phyloP scores from a whole-genome alignment of 352 stramenopile species.

The Saprolegnia parasitica region DNA sequence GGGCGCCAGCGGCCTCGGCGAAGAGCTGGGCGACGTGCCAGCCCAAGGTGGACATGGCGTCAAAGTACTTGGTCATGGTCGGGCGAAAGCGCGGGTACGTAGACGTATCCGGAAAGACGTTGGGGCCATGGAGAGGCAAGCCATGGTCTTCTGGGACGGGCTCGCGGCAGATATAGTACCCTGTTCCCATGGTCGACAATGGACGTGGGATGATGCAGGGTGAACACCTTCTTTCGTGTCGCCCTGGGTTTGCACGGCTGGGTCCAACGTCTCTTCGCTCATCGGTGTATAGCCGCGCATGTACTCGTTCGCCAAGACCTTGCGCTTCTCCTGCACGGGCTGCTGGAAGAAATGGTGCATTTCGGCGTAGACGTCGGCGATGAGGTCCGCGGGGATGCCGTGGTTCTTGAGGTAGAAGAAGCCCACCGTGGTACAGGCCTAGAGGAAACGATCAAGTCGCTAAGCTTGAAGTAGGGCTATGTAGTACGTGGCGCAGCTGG shows the following conservation, averaged over 20 bases:
- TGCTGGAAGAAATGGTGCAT: conserved; percentile 58
- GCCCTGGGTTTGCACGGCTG: conserved; percentile 42
- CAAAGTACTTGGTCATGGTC: conserved; percentile 50
- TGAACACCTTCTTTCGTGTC: conserved; percentile 68
- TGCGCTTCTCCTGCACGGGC: conserved; percentile 44
- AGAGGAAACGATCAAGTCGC: neutral
- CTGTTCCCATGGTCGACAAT: neutral
- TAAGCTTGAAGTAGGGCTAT: neutral
- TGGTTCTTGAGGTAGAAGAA: conserved; percentile 73
- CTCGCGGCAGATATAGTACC: conserved; percentile 73
- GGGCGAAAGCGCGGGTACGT: conserved; percentile 46
- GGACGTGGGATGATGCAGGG: neutral
- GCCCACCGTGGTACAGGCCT: conserved; percentile 51
- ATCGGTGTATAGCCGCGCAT: conserved; percentile 70
- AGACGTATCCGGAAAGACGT: conserved; percentile 48
- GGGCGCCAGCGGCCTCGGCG: conserved; percentile 46
- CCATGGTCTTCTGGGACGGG: conserved; percentile 53
- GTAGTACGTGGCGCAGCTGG: conserved; percentile 37
- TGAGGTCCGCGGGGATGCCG: conserved; percentile 36
- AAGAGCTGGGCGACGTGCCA: conserved; percentile 53
- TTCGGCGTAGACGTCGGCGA: conserved; percentile 50
- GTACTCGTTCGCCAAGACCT: conserved; percentile 61
- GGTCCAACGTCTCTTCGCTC: conserved; percentile 71
- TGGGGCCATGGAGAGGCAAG: conserved; percentile 56
- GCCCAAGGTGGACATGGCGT: conserved; percentile 45